Conservation (phyloP, 2,329 filamentous ascomycete genomes). For the Metarhizium rileyi region DNA sequence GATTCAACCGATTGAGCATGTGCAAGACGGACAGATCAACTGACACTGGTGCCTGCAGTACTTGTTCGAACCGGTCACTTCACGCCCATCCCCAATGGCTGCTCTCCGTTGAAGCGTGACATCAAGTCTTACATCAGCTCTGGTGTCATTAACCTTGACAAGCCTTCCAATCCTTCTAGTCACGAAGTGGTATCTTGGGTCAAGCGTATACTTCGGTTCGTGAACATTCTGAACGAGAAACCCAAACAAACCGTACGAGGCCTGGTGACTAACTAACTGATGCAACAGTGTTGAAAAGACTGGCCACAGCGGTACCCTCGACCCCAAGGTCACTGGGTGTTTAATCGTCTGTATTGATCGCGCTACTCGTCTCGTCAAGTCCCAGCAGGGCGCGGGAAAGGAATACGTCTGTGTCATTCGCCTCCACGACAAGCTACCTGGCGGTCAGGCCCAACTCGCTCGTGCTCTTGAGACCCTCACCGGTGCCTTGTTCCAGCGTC, state of each 20-base stretch:
- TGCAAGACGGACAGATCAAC: conserved; percentile 2
- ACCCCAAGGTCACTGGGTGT: conserved; percentile 95
- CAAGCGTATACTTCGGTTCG: conserved; percentile 87
- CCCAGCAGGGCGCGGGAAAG: conserved; percentile 97
- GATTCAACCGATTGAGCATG: background rate
- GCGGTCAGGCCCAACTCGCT: conserved; percentile 85
- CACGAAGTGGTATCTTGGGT: conserved; percentile 99
- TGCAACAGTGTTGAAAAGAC: conserved; percentile 63
- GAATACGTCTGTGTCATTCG: conserved; percentile 96
- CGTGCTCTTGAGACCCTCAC: conserved; percentile 92
- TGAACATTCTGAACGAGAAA: conserved; percentile 7
- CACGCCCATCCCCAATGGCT: conserved; percentile 90
- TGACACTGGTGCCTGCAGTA: conserved; percentile 40
- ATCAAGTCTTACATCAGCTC: conserved; percentile 95
- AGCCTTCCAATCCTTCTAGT: conserved; percentile 89
- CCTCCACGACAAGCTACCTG: conserved; percentile 89
- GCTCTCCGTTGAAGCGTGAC: conserved; percentile 83
- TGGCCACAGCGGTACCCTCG: conserved; percentile 94
- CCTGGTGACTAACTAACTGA: background rate
- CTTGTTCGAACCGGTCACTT: conserved; percentile 92
- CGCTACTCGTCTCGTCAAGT: conserved; percentile 95
- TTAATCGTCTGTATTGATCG: conserved; percentile 94
- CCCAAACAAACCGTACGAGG: background rate
- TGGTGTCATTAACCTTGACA: conserved; percentile 86
- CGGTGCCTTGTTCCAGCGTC: conserved; percentile 84